These are phyloP conservation scores for Trametes sp. DNA, from an alignment of 1,284 basidiomycete species.

Conservation along the genomic window DNA sequence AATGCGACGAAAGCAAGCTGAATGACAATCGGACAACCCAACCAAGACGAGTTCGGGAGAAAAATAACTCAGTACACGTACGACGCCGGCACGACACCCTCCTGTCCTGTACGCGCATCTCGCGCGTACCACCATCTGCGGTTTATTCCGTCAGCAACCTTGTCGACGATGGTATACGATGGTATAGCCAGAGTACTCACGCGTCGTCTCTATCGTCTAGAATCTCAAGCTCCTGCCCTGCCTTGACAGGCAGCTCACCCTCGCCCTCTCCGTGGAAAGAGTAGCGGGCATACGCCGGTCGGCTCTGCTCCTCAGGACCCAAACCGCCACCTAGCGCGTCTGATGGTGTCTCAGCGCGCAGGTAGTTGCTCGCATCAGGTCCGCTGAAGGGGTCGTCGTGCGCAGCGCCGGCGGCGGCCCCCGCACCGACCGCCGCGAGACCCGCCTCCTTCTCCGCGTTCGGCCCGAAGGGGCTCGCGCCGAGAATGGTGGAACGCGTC, in stretches of 20 bases:
- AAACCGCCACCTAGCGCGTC: constrained; percentile 70
- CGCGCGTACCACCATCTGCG: constrained; percentile 92
- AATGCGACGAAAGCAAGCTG: constrained; percentile 41
- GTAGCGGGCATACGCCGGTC: constrained; percentile 80
- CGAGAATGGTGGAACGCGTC: constrained; percentile 79
- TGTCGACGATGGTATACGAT: too few species aligned
- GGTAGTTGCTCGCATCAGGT: constrained; percentile 76
- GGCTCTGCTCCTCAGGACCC: constrained; percentile 69
- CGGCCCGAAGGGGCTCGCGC: constrained; percentile 58
- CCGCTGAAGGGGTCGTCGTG: constrained; percentile 65
- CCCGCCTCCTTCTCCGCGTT: constrained; percentile 61
- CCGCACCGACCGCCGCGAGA: constrained; percentile 33
- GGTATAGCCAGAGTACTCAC: constrained; percentile 54
- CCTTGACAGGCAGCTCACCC: constrained; percentile 74
- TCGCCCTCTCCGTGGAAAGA: constrained; percentile 81
- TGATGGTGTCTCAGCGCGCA: constrained; percentile 80
- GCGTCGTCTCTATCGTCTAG: constrained; percentile 81
- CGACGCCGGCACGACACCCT: constrained; percentile 89
- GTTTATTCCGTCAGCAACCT: constrained; percentile 25
- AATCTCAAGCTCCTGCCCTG: constrained; percentile 78
- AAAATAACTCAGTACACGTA: constrained; percentile 73
- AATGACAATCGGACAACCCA: constrained; percentile 22
- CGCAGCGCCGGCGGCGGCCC: constrained; percentile 31
- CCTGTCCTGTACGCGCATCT: constrained; percentile 76
- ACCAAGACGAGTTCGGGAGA: constrained; percentile 30